A percentile compares a stretch with the other conserved stretches of the same genome.
Evolutionary conservation across 2,329 filamentous ascomycete species (phyloP).

Genomic region (Xylariaceae sp.): DNA sequence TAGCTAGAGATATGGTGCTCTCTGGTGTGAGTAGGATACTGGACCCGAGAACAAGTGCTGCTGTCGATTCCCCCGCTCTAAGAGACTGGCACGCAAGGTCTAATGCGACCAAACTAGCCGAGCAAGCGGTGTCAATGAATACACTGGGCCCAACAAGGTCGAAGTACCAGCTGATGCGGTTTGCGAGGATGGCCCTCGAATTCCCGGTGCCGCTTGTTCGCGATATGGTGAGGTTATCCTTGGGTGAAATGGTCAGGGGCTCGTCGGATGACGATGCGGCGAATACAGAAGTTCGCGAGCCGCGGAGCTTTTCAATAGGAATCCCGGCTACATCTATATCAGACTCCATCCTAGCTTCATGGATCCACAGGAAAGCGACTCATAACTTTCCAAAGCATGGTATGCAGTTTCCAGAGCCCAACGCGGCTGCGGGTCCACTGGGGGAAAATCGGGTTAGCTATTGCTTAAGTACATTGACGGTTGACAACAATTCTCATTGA

Average conservation of each 20-base stretch:
- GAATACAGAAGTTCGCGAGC: conserved; percentile 27
- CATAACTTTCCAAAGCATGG: conserved; percentile 30
- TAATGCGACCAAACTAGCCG: conserved; percentile 8
- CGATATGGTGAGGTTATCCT: conserved; percentile 27
- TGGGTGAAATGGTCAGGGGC: conserved; percentile 22
- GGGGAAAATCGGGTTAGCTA: no score
- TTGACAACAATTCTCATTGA: no score
- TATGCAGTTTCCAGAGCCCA: conserved; percentile 28
- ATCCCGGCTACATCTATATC: conserved; percentile 25
- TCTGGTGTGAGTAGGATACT: conserved; percentile 26
- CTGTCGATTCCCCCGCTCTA: conserved; percentile 14
- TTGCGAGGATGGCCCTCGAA: conserved; percentile 26
- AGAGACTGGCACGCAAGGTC: conserved; percentile 18
- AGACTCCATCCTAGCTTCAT: no score
- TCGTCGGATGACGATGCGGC: conserved; percentile 31
- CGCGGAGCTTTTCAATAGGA: conserved; percentile 19
- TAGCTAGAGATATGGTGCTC: conserved; percentile 17
- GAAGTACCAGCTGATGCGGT: conserved; percentile 34
- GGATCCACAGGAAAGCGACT: no score
- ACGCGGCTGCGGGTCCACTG: conserved; percentile 31
- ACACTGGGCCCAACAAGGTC: conserved; percentile 25
- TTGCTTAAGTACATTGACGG: no score
- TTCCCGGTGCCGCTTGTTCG: conserved; percentile 27
- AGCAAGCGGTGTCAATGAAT: conserved; percentile 14
- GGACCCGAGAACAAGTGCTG: conserved; percentile 24